A percentile compares a stretch with the other conserved stretches of the same genome.
Conservation (phyloP, 192 early-diverging fungal species). For the Linnemannia elongata region DNA sequence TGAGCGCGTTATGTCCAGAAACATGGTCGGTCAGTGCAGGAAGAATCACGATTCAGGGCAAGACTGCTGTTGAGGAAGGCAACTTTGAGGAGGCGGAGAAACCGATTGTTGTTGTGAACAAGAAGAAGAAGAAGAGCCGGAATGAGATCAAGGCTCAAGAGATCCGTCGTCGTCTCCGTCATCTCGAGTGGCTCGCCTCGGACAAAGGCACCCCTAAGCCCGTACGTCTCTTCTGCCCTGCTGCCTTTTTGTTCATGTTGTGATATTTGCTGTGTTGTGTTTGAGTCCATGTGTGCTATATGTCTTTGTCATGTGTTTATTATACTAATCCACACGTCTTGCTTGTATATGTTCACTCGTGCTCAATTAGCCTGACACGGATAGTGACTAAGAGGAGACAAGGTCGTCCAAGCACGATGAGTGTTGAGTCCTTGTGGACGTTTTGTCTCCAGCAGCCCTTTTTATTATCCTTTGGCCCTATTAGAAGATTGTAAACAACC, state of each 20-base stretch:
- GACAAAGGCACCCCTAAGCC: conserved; percentile 48
- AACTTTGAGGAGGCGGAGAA: conserved; percentile 60
- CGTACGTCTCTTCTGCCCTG: not conserved
- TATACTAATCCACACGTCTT: not conserved
- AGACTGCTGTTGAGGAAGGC: conserved; percentile 61
- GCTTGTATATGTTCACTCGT: not conserved
- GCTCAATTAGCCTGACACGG: conserved; percentile 31
- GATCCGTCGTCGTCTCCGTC: conserved; percentile 61
- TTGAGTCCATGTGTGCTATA: not conserved
- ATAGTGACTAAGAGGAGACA: conserved; percentile 28
- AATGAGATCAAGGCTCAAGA: conserved; percentile 67
- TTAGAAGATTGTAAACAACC: not conserved
- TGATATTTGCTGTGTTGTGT: too few species aligned
- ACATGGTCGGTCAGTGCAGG: conserved; percentile 78
- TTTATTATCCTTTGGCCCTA: not conserved
- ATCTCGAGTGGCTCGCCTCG: conserved; percentile 64
- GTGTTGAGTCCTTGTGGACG: not conserved
- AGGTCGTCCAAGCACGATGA: not conserved
- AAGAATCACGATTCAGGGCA: conserved; percentile 56
- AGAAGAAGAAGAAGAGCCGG: conserved; percentile 69
- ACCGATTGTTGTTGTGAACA: conserved; percentile 62
- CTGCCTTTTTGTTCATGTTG: not conserved
- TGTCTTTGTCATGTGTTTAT: not conserved
- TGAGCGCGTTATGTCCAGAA: conserved; percentile 76
- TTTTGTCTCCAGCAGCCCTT: not conserved